Evolutionary conservation across 1,284 basidiomycete species (phyloP), one percentile per base, ranked within the genome.

Genomic region (Paramarasmius palmivorus): DNA sequence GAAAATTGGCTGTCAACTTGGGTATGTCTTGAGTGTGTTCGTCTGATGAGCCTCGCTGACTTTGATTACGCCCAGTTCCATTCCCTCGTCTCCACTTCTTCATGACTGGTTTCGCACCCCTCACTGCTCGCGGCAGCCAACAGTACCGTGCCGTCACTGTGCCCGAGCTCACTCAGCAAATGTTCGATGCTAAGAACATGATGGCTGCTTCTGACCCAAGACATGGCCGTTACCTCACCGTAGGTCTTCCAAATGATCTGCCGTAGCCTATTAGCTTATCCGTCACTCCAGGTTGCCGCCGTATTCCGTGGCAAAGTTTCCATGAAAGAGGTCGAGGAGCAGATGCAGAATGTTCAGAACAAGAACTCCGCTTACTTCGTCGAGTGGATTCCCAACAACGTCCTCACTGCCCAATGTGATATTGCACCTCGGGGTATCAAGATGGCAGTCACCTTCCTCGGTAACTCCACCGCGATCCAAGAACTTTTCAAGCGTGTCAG

Each of bases 41-140:
- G 45, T 4, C 23, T 47, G 10, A 12, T 42, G 62, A 34, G 61
- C 55, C 45, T 17, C 34, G 40, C 4, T 12, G 26, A 38, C 20
- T 38, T 22, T 42, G 49, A 5, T 23, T 51, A 36, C 41, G 40
- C 48, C 1, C 49, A 92, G 90, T 95, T 73, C 94, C 95, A 44
- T 96, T 97, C 92, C 94, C 94, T 57, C 93, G 95, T 88, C 89
- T 98, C 41, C 96, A 98, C 76, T 98, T 98, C 86, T 98, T 98
- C 85, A 93, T 97, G 88, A 94, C 94, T 63, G 95, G 95, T 61
- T 98, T 93, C 64, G 95, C 96, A 57, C 95, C 95, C 36, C 77
- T 98, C 56, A 97, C 95, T 56, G 92, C 95, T 32, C 88, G 93
- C 39, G 93, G 93, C 58, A 95, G 92, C 70, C 90, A 93, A 65